A percentile compares a stretch with the other conserved stretches of the same genome.
These are phyloP conservation scores for Trifolium dubium DNA, from an alignment of 306 rosid species.

Conservation along the genomic window DNA sequence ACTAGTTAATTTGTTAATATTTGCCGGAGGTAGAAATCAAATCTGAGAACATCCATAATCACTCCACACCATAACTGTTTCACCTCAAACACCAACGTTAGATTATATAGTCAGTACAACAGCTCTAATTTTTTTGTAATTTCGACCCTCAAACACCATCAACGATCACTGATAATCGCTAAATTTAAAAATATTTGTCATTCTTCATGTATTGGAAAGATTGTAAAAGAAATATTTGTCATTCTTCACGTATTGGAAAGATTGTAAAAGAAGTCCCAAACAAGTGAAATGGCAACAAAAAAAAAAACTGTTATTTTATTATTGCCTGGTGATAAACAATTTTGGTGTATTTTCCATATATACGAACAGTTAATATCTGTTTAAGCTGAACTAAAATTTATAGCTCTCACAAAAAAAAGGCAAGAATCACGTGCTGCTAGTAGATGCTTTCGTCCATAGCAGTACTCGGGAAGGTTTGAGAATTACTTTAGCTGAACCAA, in stretches of 20 bases:
- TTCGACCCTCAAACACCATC: neutral
- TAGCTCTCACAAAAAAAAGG: conserved; percentile 41
- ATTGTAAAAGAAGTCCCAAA: neutral
- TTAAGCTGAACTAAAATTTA: conserved; percentile 29
- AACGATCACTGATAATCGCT: neutral
- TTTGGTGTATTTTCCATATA: conserved; percentile 43
- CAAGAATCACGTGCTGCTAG: conserved; percentile 46
- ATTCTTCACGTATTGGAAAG: neutral
- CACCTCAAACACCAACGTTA: neutral
- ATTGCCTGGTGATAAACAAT: conserved; percentile 31
- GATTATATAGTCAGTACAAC: neutral
- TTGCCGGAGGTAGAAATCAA: too few species aligned
- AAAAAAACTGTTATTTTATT: conserved; percentile 25
- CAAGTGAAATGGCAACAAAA: conserved; percentile 7
- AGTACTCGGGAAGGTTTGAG: conserved; percentile 31
- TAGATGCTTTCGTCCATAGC: conserved; percentile 46
- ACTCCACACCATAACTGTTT: too few species aligned
- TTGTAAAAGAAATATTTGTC: neutral
- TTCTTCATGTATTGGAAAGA: neutral
- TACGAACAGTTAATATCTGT: conserved; percentile 40
- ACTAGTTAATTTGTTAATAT: too few species aligned
- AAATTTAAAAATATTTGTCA: neutral
- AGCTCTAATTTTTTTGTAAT: neutral
- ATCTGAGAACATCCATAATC: too few species aligned
- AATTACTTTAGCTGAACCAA: conserved; percentile 50